phyloP scores from a whole-genome alignment of 2,329 filamentous ascomycete genomes.

The Kalaharituber pfeilii region DNA sequence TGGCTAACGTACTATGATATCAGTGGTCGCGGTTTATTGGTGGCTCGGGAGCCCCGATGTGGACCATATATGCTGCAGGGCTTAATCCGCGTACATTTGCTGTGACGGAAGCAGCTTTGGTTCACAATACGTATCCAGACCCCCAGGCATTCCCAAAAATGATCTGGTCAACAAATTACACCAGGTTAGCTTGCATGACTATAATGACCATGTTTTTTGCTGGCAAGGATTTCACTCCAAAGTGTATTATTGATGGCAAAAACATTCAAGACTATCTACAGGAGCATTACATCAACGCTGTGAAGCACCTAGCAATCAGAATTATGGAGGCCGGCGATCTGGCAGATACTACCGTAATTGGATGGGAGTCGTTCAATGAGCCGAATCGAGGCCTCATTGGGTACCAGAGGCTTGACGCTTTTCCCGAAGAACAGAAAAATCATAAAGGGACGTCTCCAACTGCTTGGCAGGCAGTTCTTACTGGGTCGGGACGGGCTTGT shows the following conservation, averaged over 20 bases:
- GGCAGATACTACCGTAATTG: constrained; percentile 71
- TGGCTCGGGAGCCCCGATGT: constrained; percentile 89
- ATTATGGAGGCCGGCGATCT: constrained; percentile 84
- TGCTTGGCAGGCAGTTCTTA: constrained; percentile 82
- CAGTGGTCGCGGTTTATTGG: constrained; percentile 89
- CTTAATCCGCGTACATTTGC: constrained; percentile 73
- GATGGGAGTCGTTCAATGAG: constrained; percentile 94
- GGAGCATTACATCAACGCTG: constrained; percentile 64
- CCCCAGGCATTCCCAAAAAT: constrained; percentile 86
- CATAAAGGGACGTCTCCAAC: constrained; percentile 89
- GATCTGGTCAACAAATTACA: constrained; percentile 99
- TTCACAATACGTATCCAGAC: constrained; percentile 83
- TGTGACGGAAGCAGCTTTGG: constrained; percentile 74
- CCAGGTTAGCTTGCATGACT: constrained; percentile 65
- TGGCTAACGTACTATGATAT: too few species aligned
- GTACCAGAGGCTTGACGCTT: constrained; percentile 58
- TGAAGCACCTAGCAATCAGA: constrained; percentile 60
- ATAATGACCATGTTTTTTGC: constrained; percentile 93
- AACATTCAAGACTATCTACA: constrained; percentile 96
- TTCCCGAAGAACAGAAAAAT: constrained; percentile 73
- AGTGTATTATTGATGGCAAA: constrained; percentile 80
- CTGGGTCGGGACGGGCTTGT: constrained; percentile 74
- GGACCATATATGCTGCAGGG: constrained; percentile 90
- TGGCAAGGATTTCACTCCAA: constrained; percentile 80
- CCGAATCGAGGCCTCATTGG: constrained; percentile 79